Conservation (phyloP, 495 filamentous ascomycete genomes). For the Beverwykella pulmonaria region DNA sequence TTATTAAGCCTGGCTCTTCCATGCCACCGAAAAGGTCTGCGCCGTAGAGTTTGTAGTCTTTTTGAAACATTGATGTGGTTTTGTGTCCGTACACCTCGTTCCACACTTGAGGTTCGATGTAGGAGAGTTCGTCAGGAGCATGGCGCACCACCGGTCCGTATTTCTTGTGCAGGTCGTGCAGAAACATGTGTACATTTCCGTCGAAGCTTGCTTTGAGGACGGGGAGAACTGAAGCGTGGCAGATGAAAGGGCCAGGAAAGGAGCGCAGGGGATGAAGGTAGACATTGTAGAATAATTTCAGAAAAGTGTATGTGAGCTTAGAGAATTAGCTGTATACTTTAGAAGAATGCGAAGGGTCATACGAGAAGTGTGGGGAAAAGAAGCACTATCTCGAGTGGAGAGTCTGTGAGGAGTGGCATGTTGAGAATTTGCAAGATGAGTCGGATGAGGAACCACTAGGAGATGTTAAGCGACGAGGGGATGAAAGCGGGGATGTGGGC, state of each 20-base stretch:
- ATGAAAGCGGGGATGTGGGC: too few species aligned
- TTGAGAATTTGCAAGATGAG: too few species aligned
- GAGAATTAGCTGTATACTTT: neutral
- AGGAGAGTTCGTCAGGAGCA: slow-evolving; percentile 38
- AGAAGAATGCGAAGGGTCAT: too few species aligned
- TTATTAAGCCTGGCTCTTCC: slow-evolving; percentile 1
- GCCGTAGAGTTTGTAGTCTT: slow-evolving; percentile 20
- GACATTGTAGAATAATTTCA: slow-evolving; percentile 35
- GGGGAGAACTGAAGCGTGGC: slow-evolving; percentile 28
- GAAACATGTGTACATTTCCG: neutral
- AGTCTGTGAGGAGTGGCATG: neutral
- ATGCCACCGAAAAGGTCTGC: neutral
- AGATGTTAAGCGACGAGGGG: too few species aligned
- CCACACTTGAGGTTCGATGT: slow-evolving; percentile 29
- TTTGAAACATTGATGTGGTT: slow-evolving; percentile 8
- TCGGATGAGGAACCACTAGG: too few species aligned
- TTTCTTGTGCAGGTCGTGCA: slow-evolving; percentile 35
- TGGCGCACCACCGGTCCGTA: slow-evolving; percentile 43
- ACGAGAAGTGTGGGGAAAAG: neutral
- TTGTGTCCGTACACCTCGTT: slow-evolving; percentile 19
- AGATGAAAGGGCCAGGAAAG: slow-evolving; percentile 43
- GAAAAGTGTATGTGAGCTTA: neutral
- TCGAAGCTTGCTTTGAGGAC: neutral
- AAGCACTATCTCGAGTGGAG: neutral
- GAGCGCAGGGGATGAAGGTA: slow-evolving; percentile 45